Evolutionary conservation across 2,329 filamentous ascomycete species (phyloP), one percentile per base, ranked within the genome.

Genomic region (Tolypocladium paradoxum): DNA sequence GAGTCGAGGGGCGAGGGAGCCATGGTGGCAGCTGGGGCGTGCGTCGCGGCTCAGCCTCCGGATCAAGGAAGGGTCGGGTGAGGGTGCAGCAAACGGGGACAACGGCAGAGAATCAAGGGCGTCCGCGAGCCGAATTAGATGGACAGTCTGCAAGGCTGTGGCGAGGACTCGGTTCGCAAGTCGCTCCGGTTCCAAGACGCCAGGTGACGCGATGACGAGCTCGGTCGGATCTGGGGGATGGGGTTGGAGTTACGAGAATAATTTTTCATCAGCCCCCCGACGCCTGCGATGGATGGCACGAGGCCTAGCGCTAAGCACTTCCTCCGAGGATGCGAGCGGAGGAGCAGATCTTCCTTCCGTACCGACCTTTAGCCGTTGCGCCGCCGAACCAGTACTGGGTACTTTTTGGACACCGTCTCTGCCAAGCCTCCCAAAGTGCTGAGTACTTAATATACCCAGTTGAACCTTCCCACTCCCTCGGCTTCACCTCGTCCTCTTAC

Each of bases 1-100:
- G 74, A 61, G 78, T 77, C 70, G 72, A 78, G 61, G 62, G 69
- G 65, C 60, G 65, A 67, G 62, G 76, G 72, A 57, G 77, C 74
- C 78, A 82, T 82, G 64, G 64, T 73, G 68, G 65, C 56, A 58
- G 58, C 54, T 53, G 37, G 22, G 24, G 12, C 33, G 49, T 51
- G 58, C 60, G 56, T 58, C 57, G 56, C 55, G 59, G 55, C 57
- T 61, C 64, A 57, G 61, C 58, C 58, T 64, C 61, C 16, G 34
- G 40, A 18, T 31, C 3, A n/a, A 46, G 20, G n/a, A 53, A 50
- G 31, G 48, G 48, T 45, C 6, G n/a, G 46, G 22, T 31, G 22
- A 53, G 37, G 38, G 43, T n/a, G 8, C 18, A 20, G 27, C 27
- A 29, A 12, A 46, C 18, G 27, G 43, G 8, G 18, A 8, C 43